Evolutionary conservation across 176 grass and related monocot genomes (phyloP), one percentile per base, ranked within the genome.

Genomic region (Coix lacrymajobi): DNA sequence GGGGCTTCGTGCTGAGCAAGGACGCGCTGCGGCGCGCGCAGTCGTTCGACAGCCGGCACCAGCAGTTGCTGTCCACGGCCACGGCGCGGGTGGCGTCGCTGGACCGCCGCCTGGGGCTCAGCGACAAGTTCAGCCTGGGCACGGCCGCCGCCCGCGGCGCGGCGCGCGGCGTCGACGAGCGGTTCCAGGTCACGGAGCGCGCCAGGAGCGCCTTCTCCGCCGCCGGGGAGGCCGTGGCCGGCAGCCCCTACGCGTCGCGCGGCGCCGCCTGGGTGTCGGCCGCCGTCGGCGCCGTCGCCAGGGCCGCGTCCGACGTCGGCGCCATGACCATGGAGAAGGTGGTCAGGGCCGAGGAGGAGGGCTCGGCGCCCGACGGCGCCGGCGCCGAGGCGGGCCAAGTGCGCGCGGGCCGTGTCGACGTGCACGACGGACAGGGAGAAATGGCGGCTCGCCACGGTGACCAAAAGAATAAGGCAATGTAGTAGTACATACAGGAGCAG

Each of bases 1-100:
- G 12, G 48, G 79, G 88, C 46, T 87, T 79, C 52, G 73, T 80
- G n/a, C 79, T 87, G 17, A 82, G 88, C 74, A 83, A 90, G 84
- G 88, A 90, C 75, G 88, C 88, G 4, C 61, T 87, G 25, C 66
- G 61, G 29, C 76, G 68, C 4, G 88, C 88, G 12, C 75, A 65
- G 46, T 62, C 84, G 15, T 87, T 90, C 49, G 88, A 90, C 38
- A 80, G 68, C 2, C 62, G 69, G 26, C 88, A 90, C 79, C 83
- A 79, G 33, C 36, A 68, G 48, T 31, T 90, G 49, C 54, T 79
- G 28, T 90, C 89, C n/a, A 22, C 67, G 30, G 88, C 75, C 17
- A 40, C 79, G 37, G 51, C 80, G 57, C 82, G 75, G 5, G 76
- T 87, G 15, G 70, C 89, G 24, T 86, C 70, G 16, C 78, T 90